phyloP scores from a whole-genome alignment of 2,329 filamentous ascomycete genomes.

The Aspergillus luchuensis region DNA sequence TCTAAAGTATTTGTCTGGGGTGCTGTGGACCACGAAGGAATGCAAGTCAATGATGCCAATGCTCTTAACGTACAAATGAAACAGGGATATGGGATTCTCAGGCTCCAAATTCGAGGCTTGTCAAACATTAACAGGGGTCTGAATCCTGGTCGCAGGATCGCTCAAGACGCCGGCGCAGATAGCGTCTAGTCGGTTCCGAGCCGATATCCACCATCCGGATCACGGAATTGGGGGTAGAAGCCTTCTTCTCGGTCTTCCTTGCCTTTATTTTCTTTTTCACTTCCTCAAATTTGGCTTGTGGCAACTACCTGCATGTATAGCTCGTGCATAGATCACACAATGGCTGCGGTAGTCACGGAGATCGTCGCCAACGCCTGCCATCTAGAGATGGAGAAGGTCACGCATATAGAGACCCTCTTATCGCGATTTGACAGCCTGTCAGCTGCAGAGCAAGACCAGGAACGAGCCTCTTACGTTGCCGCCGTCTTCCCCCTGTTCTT shows the following conservation, averaged over 20 bases:
- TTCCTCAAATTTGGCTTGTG: background rate
- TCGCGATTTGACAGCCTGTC: background rate
- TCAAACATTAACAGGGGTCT: background rate
- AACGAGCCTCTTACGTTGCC: background rate
- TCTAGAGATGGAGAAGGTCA: background rate
- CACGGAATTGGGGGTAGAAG: background rate
- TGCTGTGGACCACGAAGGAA: background rate
- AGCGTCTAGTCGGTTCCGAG: conserved; percentile 2
- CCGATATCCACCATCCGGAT: background rate
- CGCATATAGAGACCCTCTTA: background rate
- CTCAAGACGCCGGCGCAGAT: background rate
- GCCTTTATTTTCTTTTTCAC: background rate
- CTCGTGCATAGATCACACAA: background rate
- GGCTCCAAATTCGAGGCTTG: background rate
- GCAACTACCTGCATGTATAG: background rate
- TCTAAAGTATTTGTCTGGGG: background rate
- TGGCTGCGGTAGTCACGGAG: background rate
- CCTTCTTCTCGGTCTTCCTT: background rate
- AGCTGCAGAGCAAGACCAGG: background rate
- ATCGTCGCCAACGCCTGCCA: background rate
- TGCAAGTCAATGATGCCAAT: background rate
- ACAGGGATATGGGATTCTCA: background rate
- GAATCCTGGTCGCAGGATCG: background rate
- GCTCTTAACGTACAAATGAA: background rate
- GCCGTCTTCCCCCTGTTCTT: background rate